Percentiles rank a stretch among this genome's conserved stretches.
Evolutionary conservation across 257 asterid species (phyloP).

Genomic region (Gynochthodes officinalis): DNA sequence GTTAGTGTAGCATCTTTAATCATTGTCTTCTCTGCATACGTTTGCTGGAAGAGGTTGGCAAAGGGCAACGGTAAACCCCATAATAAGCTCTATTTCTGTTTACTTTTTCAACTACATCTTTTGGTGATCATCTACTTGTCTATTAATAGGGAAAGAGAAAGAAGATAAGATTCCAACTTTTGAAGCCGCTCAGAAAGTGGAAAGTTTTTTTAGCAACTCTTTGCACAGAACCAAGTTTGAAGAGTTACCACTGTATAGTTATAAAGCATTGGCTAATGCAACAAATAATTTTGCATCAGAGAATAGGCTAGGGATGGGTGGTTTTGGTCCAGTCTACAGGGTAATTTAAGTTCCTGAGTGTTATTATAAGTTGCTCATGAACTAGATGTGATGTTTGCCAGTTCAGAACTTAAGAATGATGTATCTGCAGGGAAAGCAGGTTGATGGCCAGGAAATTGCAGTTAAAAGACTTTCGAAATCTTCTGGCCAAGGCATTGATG

Average conservation of each 20-base stretch:
- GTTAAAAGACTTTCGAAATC: constrained; percentile 12
- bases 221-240: constrained; percentile 23
- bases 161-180: background rate
- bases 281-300: constrained; percentile 3
- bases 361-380: background rate
- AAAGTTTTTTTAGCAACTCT: constrained; percentile 22
- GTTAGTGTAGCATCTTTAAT: background rate
- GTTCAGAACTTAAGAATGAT: background rate
- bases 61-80: background rate
- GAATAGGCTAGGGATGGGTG: constrained; percentile 10
- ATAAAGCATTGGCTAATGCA: constrained; percentile 12
- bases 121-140: background rate
- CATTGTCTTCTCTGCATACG: background rate
- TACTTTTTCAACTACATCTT: constrained; percentile 25
- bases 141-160: constrained; percentile 25
- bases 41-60: constrained; percentile 4
- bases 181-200: background rate
- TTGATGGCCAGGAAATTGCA: constrained; percentile 8
- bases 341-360: background rate
- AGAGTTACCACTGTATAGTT: constrained; percentile 13
- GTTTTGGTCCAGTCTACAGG: constrained; percentile 17
- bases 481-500: constrained; percentile 13
- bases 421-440: constrained; percentile 9
- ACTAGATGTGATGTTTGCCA: background rate
- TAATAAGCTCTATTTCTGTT: background rate